phyloP scores from a whole-genome alignment of 2,329 filamentous ascomycete genomes.

The Phoma herbarum region DNA sequence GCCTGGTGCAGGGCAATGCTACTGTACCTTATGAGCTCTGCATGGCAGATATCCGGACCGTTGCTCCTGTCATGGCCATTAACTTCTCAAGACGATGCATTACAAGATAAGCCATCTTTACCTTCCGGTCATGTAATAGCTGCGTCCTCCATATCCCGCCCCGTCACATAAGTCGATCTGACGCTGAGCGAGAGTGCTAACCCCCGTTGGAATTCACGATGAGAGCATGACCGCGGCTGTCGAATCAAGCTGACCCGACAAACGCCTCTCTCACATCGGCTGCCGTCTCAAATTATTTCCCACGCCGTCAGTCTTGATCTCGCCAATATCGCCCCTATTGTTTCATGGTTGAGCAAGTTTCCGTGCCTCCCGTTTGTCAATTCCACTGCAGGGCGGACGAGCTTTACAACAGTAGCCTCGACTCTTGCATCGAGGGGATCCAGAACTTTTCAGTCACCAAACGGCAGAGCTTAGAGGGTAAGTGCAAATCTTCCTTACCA shows the following conservation, averaged over 20 bases:
- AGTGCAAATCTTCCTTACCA: background rate
- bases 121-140: background rate
- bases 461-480: slow-evolving; percentile 4
- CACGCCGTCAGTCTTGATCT: no score
- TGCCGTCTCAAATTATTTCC: background rate
- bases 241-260: background rate
- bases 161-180: background rate
- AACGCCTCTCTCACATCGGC: background rate
- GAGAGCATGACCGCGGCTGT: background rate
- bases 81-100: background rate
- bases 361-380: background rate
- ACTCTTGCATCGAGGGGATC: slow-evolving; percentile 32
- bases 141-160: background rate
- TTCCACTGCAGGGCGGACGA: slow-evolving; percentile 20
- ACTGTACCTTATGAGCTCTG: background rate
- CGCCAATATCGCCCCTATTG: background rate
- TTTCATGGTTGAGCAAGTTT: slow-evolving; percentile 23
- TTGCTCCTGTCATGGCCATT: background rate
- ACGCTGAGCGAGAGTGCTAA: no score
- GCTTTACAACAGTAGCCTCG: slow-evolving; percentile 23
- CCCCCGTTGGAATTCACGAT: background rate
- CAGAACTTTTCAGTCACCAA: slow-evolving; percentile 23
- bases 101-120: background rate
- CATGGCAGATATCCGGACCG: background rate
- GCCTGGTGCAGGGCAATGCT: background rate